Conservation (phyloP, 306 rosid species). For the Geum urbanum region DNA sequence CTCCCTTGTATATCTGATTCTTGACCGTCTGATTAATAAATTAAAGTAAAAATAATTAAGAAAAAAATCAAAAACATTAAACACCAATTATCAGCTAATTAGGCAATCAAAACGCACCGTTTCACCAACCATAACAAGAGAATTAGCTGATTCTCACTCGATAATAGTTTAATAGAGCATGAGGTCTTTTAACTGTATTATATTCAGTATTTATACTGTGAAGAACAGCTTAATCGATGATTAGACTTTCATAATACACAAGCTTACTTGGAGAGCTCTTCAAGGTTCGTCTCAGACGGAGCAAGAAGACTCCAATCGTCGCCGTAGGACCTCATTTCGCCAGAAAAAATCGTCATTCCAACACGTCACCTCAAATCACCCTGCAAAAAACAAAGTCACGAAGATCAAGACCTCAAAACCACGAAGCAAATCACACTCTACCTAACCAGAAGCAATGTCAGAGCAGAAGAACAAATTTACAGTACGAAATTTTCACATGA, state of each 20-base stretch:
- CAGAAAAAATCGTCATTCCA: neutral
- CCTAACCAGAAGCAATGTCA: neutral
- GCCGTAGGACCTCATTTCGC: constrained; percentile 30
- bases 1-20: constrained; percentile 36
- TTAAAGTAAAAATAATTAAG: neutral
- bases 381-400: constrained; percentile 1
- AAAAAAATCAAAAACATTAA: neutral
- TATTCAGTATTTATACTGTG: neutral
- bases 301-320: constrained; percentile 11
- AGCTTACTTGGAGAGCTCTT: constrained; percentile 35
- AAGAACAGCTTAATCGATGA: neutral
- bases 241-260: constrained; percentile 10
- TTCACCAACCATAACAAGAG: neutral
- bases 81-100: neutral
- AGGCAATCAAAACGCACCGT: neutral
- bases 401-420: constrained; percentile 17
- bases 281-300: constrained; percentile 6
- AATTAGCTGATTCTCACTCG: too few relatives aligned
- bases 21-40: constrained; percentile 33
- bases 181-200: neutral
- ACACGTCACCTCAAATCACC: neutral
- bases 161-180: too few relatives aligned
- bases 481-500: neutral
- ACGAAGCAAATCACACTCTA: neutral
- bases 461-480: neutral